Percentiles rank a stretch among this genome's conserved stretches.
phyloP scores from a whole-genome alignment of 1,139 yeast species.

The Kodamaea arcana region DNA sequence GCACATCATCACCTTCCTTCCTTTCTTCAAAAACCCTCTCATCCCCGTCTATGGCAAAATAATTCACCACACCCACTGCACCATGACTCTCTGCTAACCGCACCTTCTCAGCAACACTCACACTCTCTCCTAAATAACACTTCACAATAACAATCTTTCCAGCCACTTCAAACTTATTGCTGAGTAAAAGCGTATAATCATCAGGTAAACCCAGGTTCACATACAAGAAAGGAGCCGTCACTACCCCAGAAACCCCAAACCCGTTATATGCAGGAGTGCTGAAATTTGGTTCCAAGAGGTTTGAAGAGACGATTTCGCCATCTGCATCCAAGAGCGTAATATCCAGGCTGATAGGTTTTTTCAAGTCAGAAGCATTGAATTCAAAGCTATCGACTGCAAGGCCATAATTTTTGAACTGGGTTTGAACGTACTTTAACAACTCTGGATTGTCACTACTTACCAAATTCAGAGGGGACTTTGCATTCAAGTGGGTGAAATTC shows the following conservation, averaged over 20 bases:
- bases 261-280: constrained; percentile 37
- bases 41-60: constrained; percentile 14
- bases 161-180: constrained; percentile 17
- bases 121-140: constrained; percentile 11
- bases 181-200: constrained; percentile 24
- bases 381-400: constrained; percentile 19
- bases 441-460: constrained; percentile 25
- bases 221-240: constrained; percentile 24
- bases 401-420: constrained; percentile 26
- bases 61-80: constrained; percentile 28
- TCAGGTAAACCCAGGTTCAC: constrained; percentile 28
- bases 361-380: constrained; percentile 17
- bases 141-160: constrained; percentile 32
- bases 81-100: constrained; percentile 27
- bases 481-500: constrained; percentile 13
- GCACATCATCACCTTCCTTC: too few relatives aligned
- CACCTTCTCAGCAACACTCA: constrained; percentile 25
- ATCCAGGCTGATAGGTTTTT: constrained; percentile 23
- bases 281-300: constrained; percentile 23
- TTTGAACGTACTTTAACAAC: constrained; percentile 23
- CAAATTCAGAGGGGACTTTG: constrained; percentile 17
- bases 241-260: constrained; percentile 27
- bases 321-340: constrained; percentile 21
- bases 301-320: constrained; percentile 22
- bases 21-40: too few relatives aligned